A percentile compares a stretch with the other conserved stretches of the same genome.
Conservation (phyloP, 1,139 yeast genomes). For the Candida sp. region DNA sequence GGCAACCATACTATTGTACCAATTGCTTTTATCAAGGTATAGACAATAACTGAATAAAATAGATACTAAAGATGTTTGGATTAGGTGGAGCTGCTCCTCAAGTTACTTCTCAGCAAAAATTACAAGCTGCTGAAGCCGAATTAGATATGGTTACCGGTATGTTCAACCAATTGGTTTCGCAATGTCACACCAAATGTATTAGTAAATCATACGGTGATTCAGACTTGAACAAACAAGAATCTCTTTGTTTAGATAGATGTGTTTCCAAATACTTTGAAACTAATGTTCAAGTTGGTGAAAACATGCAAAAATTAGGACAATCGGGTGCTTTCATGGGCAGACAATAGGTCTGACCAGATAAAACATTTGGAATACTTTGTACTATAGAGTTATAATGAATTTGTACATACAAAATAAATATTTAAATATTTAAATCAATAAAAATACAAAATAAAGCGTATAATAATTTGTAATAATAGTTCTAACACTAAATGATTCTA, state of each 20-base stretch:
- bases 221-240: constrained; percentile 79
- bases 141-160: constrained; percentile 95
- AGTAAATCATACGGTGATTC: constrained; percentile 63
- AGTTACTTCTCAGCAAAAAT: constrained; percentile 68
- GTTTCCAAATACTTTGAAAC: constrained; percentile 96
- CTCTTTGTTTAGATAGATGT: constrained; percentile 94
- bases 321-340: constrained; percentile 51
- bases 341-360: constrained; percentile 16
- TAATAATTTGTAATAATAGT: no score
- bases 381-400: neutral
- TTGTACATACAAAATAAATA: neutral
- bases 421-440: no score
- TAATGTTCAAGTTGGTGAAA: constrained; percentile 93
- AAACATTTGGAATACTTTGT: neutral
- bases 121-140: constrained; percentile 82
- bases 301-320: constrained; percentile 75
- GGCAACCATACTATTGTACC: neutral
- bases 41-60: neutral
- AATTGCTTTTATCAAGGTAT: neutral
- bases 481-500: no score
- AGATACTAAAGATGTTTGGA: constrained; percentile 58
- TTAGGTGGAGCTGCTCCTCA: constrained; percentile 80
- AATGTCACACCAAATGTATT: constrained; percentile 91
- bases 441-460: no score
- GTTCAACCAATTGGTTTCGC: constrained; percentile 84